A percentile compares a stretch with the other conserved stretches of the same genome.
These are phyloP conservation scores for Metschnikowia sp. DNA, from an alignment of 805 yeast genomes.

Conservation along the genomic window DNA sequence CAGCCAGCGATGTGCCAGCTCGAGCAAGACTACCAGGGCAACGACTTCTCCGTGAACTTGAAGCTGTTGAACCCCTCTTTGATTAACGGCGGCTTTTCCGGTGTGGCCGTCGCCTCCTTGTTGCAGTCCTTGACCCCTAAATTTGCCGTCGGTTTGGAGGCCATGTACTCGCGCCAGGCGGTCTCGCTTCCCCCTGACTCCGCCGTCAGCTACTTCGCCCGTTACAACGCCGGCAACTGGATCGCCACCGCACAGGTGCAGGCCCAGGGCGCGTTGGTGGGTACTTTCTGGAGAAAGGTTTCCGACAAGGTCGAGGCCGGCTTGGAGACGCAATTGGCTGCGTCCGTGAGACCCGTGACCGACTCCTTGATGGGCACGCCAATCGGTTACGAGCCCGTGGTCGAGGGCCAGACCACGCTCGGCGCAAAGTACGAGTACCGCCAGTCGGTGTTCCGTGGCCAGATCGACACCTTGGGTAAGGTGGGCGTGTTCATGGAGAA, in stretches of 20 bases:
- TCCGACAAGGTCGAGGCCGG: constrained; percentile 94
- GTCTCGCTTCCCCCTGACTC: constrained; percentile 77
- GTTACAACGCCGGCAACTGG: constrained; percentile 88
- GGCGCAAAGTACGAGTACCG: constrained; percentile 99
- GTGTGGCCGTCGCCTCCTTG: constrained; percentile 88
- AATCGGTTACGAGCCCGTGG: constrained; percentile 76
- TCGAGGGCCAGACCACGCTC: constrained; percentile 88
- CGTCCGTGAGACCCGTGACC: constrained; percentile 68
- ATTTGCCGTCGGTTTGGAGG: constrained; percentile 86
- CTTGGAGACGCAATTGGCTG: constrained; percentile 78
- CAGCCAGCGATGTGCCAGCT: constrained; percentile 94
- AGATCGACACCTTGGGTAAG: constrained; percentile 86
- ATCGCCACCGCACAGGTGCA: constrained; percentile 90
- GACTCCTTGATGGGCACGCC: constrained; percentile 76
- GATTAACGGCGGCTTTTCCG: constrained; percentile 72
- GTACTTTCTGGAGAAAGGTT: constrained; percentile 92
- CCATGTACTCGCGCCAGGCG: constrained; percentile 78
- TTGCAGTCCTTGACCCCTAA: constrained; percentile 84
- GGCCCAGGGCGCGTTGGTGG: constrained; percentile 85
- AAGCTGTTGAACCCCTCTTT: constrained; percentile 88
- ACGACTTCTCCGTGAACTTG: constrained; percentile 83
- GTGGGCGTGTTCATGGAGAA: constrained; percentile 89
- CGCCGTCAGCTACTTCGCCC: constrained; percentile 82
- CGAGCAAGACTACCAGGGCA: constrained; percentile 92
- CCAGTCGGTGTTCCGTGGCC: constrained; percentile 93